Evolutionary conservation across 495 filamentous ascomycete genomes (phyloP), one percentile per base, ranked within the genome.

Genomic region (Lasiosphaeria ovina): DNA sequence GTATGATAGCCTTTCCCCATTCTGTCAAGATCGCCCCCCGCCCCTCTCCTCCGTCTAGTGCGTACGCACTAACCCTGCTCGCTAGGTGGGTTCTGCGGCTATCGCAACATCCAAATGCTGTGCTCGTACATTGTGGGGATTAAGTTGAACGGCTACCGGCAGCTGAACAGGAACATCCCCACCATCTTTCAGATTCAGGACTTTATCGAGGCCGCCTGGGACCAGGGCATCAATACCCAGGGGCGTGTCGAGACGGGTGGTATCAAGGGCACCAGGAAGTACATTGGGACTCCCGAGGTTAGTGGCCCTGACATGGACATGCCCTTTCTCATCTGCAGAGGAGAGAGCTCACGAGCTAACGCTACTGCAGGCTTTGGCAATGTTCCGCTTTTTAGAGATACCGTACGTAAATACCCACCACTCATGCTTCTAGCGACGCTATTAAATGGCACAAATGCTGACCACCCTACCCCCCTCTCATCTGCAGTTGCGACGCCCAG

Each of bases 21-120:
- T 42, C 12, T 24, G 17, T 12, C 1, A 31, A 5, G 7, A 14
- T 3, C 24, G 9, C 6, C 5, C 4, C 3, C 42, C 11, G 1
- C 8, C 6, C 24, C 3, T 54, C 35, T 3, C 9, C 32, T 9
- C 4, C 3, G 1, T 24, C 33, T 64, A n/a, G 55, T 24, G 3
- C 24, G 35, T 32, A 54, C 33, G 24, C 24, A 24, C 24, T 24
- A 24, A 24, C 24, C 24, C 24, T 24, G 24, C 24, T 24, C 7
- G 9, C 31, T 36, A 79, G 89, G 93, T 38, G 91, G 91, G 1
- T 98, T 98, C 74, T 98, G 94, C 74, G 94, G 94, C n/a, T 98
- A 97, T 67, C 82, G 94, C 9, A 98, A 97, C 71, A 96, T 97
- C 45, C 94, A 98, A 67, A 96, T 97, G 91, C 69, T 97, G 59